A percentile compares a stretch with the other conserved stretches of the same genome.
Conservation (phyloP, 2,329 filamentous ascomycete genomes). For the Harringtonia lauricola region DNA sequence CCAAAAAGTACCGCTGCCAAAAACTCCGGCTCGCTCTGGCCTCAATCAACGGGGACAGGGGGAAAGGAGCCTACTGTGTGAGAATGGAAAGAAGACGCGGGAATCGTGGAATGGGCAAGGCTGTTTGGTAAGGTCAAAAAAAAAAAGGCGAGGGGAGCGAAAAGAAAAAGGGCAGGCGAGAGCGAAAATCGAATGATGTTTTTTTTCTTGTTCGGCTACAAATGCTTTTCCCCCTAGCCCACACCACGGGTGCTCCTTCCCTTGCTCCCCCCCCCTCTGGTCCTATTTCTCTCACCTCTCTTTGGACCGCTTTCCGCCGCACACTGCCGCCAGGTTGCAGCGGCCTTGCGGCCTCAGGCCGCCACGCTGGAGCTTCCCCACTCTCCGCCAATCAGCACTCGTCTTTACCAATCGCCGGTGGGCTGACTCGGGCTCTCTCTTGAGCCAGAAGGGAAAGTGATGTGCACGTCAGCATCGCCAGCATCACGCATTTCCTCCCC, state of each 20-base stretch:
- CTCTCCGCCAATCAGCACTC: slow-evolving; percentile 1
- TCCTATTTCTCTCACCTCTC: neutral
- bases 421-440: neutral
- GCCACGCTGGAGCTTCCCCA: neutral
- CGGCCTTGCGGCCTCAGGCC: neutral
- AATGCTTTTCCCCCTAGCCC: no score
- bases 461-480: neutral
- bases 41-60: slow-evolving; percentile 8
- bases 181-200: slow-evolving; percentile 16
- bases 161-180: slow-evolving; percentile 11
- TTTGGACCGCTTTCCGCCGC: neutral
- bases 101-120: no score
- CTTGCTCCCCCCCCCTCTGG: neutral
- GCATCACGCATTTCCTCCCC: neutral
- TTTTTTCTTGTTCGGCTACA: slow-evolving; percentile 11
- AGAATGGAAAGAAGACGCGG: neutral
- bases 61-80: no score
- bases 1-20: neutral
- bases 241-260: neutral
- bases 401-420: slow-evolving; percentile 6
- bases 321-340: neutral
- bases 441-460: neutral
- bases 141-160: neutral
- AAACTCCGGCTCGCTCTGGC: no score
- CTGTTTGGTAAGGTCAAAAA: neutral